A percentile compares a stretch with the other conserved stretches of the same genome.
These are phyloP conservation scores for Medicago lupulina DNA, from an alignment of 306 rosid species.

Conservation along the genomic window DNA sequence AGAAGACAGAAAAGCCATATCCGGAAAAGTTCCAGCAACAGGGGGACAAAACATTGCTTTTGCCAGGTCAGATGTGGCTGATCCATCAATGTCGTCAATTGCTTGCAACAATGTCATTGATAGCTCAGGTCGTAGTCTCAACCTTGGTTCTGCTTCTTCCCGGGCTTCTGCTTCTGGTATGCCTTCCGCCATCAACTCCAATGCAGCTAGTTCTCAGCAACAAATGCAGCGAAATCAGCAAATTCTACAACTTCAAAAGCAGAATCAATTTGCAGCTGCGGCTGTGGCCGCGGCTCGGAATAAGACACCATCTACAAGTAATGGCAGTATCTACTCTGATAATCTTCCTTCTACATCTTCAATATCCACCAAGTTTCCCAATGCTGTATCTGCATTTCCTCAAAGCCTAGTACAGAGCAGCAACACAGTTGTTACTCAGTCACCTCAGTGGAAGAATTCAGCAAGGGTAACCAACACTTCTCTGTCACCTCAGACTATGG, in stretches of 20 bases:
- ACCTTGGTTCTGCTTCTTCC: conserved; percentile 61
- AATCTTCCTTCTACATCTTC: conserved; percentile 71
- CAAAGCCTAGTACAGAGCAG: conserved; percentile 76
- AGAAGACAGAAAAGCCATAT: conserved; percentile 72
- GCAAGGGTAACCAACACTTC: conserved; percentile 58
- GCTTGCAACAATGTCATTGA: conserved; percentile 71
- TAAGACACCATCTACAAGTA: conserved; percentile 70
- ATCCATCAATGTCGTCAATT: conserved; percentile 54
- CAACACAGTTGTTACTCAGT: conserved; percentile 72
- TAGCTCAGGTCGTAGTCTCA: conserved; percentile 67
- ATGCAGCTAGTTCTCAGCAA: conserved; percentile 65
- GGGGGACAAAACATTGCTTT: conserved; percentile 86
- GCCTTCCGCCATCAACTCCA: conserved; percentile 52
- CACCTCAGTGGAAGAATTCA: conserved; percentile 91
- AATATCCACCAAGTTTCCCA: conserved; percentile 75
- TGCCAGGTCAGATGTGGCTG: conserved; percentile 72
- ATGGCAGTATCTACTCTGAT: conserved; percentile 73
- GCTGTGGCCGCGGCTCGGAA: conserved; percentile 58
- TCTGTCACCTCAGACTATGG: conserved; percentile 62
- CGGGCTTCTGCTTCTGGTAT: conserved; percentile 61
- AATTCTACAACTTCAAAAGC: conserved; percentile 70
- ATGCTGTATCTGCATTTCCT: conserved; percentile 67
- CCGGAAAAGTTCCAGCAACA: conserved; percentile 60
- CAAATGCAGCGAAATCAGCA: conserved; percentile 71
- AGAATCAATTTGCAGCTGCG: conserved; percentile 58